Base-by-base conservation (phyloP, 768 basidiomycete species). In the Podaxis pistillaris region DNA sequence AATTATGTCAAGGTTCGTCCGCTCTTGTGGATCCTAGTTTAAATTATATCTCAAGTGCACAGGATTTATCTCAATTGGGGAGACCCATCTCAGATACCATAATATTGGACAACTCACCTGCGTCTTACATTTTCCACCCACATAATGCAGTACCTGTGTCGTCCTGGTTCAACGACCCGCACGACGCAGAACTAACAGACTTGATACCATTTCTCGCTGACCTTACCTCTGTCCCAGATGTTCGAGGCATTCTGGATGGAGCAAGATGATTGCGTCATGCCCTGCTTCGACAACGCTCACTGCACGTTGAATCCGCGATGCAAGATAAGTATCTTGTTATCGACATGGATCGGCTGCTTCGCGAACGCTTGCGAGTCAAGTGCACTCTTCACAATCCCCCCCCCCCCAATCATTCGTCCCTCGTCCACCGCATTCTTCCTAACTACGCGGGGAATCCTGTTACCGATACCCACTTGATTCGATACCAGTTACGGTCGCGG, bases 151-250 rank as follows among this genome's bases (percentile, higher is more conserved):
- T 98, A 3, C 97, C 97, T 22, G 96, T 99, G 65, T 97, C 96
- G 56, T 95, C 93, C 57, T 99, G 97, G 97, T 99, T 99, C 81
- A 98, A 98, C 76, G 95, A 95, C 76, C 96, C 96, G 19, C 96
- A 98, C 70, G 96, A 98, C 72, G 96, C 94, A 50, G 96, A 98
- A 76, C 84, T 99, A 62, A 97, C 94, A 49, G 96, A 98, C 76
- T 81, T 98, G 58, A 87, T 95, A 67, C 94, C 95, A 47, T 98
- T 99, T 83, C 83, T 99, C 64, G 79, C 91, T 50, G 97, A 99
- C 74, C 82, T 99, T 33, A 86, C 80, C 17, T 79, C 82, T 47
- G 94, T 96, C 19, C 88, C 88, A 59, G 97, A 99, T 71, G 91
- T 98, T 54, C 85, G 96, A 65, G 94, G 91, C 59, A 90, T 97